Evolutionary conservation across 139 green algal species (phyloP), one percentile per base, ranked within the genome.

Genomic region (Closterium sp.): DNA sequence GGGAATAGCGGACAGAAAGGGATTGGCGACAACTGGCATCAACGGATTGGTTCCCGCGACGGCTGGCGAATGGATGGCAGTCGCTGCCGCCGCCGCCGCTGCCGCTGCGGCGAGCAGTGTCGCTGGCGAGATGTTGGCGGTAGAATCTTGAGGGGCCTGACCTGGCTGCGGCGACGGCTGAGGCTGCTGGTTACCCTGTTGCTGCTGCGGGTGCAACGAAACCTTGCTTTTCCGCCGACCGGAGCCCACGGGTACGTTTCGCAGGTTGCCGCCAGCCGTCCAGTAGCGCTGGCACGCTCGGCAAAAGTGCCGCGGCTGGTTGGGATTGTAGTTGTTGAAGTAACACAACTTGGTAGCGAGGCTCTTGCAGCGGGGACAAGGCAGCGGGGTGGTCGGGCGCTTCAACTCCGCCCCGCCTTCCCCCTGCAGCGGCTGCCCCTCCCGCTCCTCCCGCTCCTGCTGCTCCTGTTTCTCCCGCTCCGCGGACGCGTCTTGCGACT

Each of bases 251-350:
- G 97, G 96, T 9, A 99, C 96, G 84, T 99, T 98, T 2, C 97
- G 95, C 85, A 99, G 94, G 28, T 94, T 96, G 31, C 97, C 97
- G 2, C 97, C 97, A 2, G 93, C 95, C 0, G 97, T 99, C 97
- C 97, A 99, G 90, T 99, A 99, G 25, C 97, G 43, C 66, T 94
- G 91, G 76, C 94, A 95, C 4, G 38, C 96, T 95, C 97, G 97
- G 95, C 97, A 99, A 89, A 96, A 98, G 92, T 97, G 97, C 0
- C 97, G 92, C 4, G 97, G 97, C 95, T 99, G 97, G 90, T 97
- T 98, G 4, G 97, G 92, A 94, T 99, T 99, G 95, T 99, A 99
- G 93, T 99, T 99, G 95, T 99, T 99, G 95, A 98, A 99, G 92
- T 99, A 99, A 92, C 97, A 98, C 43, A 98, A 99, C 91, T 99